phyloP scores from a whole-genome alignment of 768 basidiomycete species.

The Podaxis sp. region DNA sequence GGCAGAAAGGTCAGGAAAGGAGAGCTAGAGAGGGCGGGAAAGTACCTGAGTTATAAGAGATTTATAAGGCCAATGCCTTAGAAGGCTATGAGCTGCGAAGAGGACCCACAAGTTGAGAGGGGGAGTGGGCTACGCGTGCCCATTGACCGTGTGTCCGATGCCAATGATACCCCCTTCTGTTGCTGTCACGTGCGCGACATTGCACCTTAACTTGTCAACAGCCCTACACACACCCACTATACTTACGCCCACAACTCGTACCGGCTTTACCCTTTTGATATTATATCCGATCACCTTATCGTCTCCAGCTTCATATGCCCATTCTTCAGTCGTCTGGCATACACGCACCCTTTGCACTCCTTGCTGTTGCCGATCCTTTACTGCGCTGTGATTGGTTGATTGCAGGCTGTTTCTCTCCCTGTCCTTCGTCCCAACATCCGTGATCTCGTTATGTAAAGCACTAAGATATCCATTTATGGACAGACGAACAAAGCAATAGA shows the following conservation, averaged over 20 bases:
- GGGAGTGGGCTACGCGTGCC: conserved; percentile 4
- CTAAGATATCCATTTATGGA: conserved; percentile 10
- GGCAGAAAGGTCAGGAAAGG: background rate
- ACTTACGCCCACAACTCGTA: conserved; percentile 14
- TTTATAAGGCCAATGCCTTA: conserved; percentile 5
- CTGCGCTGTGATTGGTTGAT: conserved; percentile 3
- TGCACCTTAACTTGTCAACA: background rate
- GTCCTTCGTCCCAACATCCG: background rate
- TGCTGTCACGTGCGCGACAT: conserved; percentile 8
- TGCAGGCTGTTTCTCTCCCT: background rate
- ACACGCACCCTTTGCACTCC: background rate
- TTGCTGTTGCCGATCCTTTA: background rate
- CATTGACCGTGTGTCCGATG: conserved; percentile 1
- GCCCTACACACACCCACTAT: conserved; percentile 9
- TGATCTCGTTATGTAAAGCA: background rate
- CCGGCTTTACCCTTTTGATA: conserved; percentile 10
- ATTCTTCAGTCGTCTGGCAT: background rate
- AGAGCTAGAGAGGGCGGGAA: background rate
- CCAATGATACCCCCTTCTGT: background rate
- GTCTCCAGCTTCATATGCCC: background rate
- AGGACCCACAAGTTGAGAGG: conserved; percentile 14
- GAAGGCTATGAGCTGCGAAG: conserved; percentile 6
- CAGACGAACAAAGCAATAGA: conserved; percentile 7
- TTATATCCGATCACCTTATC: background rate
- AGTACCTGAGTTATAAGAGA: background rate